Evolutionary conservation across 2,329 filamentous ascomycete genomes (phyloP), one percentile per base, ranked within the genome.

Genomic region (Hysterium pulicare): DNA sequence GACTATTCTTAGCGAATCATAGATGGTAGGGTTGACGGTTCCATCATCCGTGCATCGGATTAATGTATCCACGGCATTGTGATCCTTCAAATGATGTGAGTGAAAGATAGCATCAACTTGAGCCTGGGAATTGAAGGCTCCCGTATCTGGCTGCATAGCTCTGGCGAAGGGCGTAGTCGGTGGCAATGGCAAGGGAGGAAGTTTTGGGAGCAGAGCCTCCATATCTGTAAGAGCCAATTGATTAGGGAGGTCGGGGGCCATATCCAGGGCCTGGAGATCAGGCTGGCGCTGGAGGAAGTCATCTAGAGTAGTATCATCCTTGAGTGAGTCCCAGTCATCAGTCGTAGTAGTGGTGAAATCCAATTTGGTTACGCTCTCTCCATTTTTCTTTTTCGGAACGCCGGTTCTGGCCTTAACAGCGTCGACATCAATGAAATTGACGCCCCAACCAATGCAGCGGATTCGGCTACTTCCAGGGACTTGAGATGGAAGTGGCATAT

Each of bases 1-100:
- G 3, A 89, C 87, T 44, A 94, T 84, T 46, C 86, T 77, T 55
- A 95, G 88, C 5, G 86, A 90, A 62, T 95, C 86, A 62, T 91
- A 91, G 36, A 95, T 88, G 53, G 83, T 87, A 15, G 94, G 72
- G 59, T 91, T 84, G 10, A 94, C 73, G 15, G 73, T 76, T 7
- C 86, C 86, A 49, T 87, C 78, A 42, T 79, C 77, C 3, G 83
- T 86, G 4, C 86, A 87, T 2, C 87, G 78, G 4, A 91, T 71
- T 70, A 94, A 82, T 50, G 91, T 79, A 62, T 91, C 86, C 33
- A 93, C 83, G n/a, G 81, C 77, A 49, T 89, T 82, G 48, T 83
- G 82, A 38, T 87, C 81, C 40, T 80, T 78, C 26, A 80, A 75
- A 45, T 80, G 76, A 23, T 63, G 59, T 6, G 62, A 64, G 36